phyloP scores from a whole-genome alignment of 169 alveolate genomes.

The Plasmodium vinckei region DNA sequence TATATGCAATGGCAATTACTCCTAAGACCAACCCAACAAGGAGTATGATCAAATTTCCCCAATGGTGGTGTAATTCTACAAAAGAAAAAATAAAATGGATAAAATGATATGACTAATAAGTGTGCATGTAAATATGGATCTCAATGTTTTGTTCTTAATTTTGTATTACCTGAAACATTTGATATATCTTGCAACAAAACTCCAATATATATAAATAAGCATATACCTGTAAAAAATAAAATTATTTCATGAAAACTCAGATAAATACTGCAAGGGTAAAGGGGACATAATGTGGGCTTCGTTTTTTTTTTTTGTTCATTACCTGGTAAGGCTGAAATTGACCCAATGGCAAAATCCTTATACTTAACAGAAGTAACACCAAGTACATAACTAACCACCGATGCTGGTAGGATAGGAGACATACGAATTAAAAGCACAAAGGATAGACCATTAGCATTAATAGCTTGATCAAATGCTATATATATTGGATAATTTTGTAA shows the following conservation, averaged over 20 bases:
- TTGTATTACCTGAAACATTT: slow-evolving; percentile 36
- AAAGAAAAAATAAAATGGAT: not conserved
- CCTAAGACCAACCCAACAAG: slow-evolving; percentile 67
- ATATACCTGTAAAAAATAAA: slow-evolving; percentile 19
- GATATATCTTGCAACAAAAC: slow-evolving; percentile 74
- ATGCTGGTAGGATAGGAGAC: slow-evolving; percentile 76
- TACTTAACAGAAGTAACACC: slow-evolving; percentile 75
- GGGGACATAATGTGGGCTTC: not conserved
- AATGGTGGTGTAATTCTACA: slow-evolving; percentile 57
- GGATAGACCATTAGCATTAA: slow-evolving; percentile 69
- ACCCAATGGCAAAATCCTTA: slow-evolving; percentile 66
- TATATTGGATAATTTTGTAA: slow-evolving; percentile 68
- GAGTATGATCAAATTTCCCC: slow-evolving; percentile 52
- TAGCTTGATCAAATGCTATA: slow-evolving; percentile 76
- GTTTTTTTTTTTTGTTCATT: slow-evolving; percentile 20
- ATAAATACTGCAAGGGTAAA: not conserved
- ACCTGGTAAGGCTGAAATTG: slow-evolving; percentile 67
- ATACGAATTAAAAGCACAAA: slow-evolving; percentile 75
- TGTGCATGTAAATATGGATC: not conserved
- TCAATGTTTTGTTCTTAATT: too few species aligned
- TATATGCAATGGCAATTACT: slow-evolving; percentile 66
- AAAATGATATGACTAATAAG: not conserved
- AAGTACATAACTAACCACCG: slow-evolving; percentile 65
- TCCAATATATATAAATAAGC: slow-evolving; percentile 71
- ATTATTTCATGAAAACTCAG: not conserved